phyloP scores from a whole-genome alignment of 192 early-diverging fungal species.

The Coemansia sp. region DNA sequence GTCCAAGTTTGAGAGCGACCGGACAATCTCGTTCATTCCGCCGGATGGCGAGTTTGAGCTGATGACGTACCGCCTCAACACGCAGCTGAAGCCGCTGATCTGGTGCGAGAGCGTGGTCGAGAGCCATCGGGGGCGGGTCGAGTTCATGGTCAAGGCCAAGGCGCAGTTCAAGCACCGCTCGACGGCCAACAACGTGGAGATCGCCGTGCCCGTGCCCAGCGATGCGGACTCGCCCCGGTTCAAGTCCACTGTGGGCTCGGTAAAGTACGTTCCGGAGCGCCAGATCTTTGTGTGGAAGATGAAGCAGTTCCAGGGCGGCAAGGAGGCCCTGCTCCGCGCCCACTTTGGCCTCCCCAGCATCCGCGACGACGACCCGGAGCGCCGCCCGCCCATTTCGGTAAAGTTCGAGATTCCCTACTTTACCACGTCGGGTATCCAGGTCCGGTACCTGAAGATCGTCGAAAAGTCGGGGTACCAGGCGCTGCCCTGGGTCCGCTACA shows the following conservation, averaged over 20 bases:
- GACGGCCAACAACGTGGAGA: slow-evolving; percentile 97
- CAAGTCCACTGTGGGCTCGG: slow-evolving; percentile 83
- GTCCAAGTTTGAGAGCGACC: slow-evolving; percentile 79
- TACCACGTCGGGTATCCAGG: slow-evolving; percentile 85
- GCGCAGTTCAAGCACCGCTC: slow-evolving; percentile 97
- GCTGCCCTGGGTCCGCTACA: slow-evolving; percentile 84
- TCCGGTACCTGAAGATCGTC: slow-evolving; percentile 85
- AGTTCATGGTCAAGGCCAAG: slow-evolving; percentile 95
- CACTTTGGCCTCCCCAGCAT: slow-evolving; percentile 83
- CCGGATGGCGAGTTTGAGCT: slow-evolving; percentile 90
- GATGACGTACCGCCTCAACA: slow-evolving; percentile 82
- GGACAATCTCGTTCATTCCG: slow-evolving; percentile 84
- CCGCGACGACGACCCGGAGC: slow-evolving; percentile 75
- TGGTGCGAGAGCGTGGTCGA: slow-evolving; percentile 80
- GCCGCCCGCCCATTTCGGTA: slow-evolving; percentile 75
- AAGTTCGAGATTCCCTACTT: slow-evolving; percentile 90
- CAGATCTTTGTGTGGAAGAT: slow-evolving; percentile 96
- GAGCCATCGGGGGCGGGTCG: slow-evolving; percentile 87
- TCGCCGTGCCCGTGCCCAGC: slow-evolving; percentile 93
- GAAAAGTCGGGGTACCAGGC: slow-evolving; percentile 86
- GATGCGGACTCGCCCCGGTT: slow-evolving; percentile 97
- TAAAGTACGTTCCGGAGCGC: slow-evolving; percentile 89
- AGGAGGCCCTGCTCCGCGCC: slow-evolving; percentile 88
- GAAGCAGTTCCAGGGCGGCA: slow-evolving; percentile 96
- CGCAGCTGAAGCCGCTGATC: slow-evolving; percentile 79